Evolutionary conservation across 2,329 filamentous ascomycete genomes (phyloP).

Genomic region (Dothideomycetes sp.): DNA sequence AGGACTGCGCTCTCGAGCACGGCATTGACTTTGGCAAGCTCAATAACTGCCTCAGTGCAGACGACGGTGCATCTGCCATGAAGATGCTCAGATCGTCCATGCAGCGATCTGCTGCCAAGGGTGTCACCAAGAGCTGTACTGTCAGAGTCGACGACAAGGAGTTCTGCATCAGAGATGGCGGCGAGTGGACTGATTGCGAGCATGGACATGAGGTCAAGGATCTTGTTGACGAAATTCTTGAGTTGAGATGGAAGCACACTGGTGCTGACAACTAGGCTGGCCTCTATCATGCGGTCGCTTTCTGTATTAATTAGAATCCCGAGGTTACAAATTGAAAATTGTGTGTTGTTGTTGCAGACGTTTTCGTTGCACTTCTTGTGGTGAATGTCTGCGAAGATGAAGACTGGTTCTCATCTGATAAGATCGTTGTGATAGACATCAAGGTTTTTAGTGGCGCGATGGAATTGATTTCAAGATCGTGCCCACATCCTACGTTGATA

Average conservation of each 20-base stretch:
- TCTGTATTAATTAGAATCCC: no score
- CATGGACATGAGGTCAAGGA: slow-evolving; percentile 58
- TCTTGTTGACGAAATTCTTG: slow-evolving; percentile 59
- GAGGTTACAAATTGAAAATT: no score
- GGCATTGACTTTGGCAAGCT: slow-evolving; percentile 73
- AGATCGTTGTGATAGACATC: no score
- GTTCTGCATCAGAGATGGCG: slow-evolving; percentile 75
- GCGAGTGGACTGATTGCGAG: slow-evolving; percentile 71
- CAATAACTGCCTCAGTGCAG: slow-evolving; percentile 70
- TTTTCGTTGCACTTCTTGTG: no score
- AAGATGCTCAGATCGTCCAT: slow-evolving; percentile 60
- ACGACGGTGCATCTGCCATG: slow-evolving; percentile 64
- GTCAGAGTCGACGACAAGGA: slow-evolving; percentile 62
- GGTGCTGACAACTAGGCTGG: no score
- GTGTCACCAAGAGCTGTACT: slow-evolving; percentile 40
- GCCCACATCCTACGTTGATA: no score
- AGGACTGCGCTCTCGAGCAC: slow-evolving; percentile 85
- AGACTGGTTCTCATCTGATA: no score
- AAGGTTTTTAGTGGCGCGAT: no score
- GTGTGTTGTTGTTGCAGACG: no score
- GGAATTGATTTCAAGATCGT: no score
- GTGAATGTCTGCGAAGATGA: no score
- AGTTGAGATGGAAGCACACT: slow-evolving; percentile 44
- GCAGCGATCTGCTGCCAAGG: slow-evolving; percentile 45
- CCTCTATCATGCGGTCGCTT: no score